These are phyloP conservation scores for Huiozyma naganishii DNA, from an alignment of 805 yeast genomes.

Conservation along the genomic window DNA sequence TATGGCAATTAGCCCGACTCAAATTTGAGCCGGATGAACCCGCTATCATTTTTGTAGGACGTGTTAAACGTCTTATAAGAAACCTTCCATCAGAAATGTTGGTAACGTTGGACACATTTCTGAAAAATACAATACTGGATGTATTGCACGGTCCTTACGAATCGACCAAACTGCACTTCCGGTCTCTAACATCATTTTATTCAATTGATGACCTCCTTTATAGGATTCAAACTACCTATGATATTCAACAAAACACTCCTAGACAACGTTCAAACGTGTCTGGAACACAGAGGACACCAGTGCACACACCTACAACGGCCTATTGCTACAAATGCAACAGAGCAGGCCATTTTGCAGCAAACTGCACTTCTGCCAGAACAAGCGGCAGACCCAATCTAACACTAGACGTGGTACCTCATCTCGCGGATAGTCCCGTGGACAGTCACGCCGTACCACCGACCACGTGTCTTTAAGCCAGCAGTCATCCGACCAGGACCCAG, in stretches of 20 bases:
- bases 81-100: background rate
- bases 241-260: background rate
- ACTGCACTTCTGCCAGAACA: background rate
- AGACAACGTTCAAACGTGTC: background rate
- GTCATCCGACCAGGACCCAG: no score
- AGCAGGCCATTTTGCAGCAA: background rate
- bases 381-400: background rate
- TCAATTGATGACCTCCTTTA: background rate
- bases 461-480: no score
- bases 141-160: background rate
- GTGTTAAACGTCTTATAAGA: background rate
- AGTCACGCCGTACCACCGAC: background rate
- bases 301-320: background rate
- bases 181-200: background rate
- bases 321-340: background rate
- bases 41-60: background rate
- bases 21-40: background rate
- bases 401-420: background rate
- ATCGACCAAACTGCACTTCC: background rate
- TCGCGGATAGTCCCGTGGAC: background rate
- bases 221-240: background rate
- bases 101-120: background rate
- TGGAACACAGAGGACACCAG: background rate
- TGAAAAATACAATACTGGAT: background rate
- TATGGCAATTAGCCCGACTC: background rate